A percentile compares a stretch with the other conserved stretches of the same genome.
These are phyloP conservation scores for Pseudogymnoascus sp. DNA, from an alignment of 2,329 filamentous ascomycete species.

Conservation along the genomic window DNA sequence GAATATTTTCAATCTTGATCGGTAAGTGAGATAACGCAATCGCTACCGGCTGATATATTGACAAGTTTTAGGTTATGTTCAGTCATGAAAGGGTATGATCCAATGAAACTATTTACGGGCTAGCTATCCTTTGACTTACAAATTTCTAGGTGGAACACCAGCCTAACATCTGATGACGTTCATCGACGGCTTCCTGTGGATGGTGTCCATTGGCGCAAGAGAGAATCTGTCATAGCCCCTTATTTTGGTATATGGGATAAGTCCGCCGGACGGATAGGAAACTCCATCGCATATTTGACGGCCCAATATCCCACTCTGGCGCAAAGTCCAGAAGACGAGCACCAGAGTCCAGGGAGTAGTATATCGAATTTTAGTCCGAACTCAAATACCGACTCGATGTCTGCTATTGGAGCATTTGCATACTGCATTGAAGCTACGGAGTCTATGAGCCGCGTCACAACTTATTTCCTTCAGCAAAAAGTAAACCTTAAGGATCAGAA, in stretches of 20 bases:
- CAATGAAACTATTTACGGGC: not conserved
- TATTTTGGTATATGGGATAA: slow-evolving; percentile 41
- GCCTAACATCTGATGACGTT: slow-evolving; percentile 32
- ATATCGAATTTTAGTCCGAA: slow-evolving; percentile 16
- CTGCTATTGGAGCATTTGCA: slow-evolving; percentile 38
- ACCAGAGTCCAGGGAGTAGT: slow-evolving; percentile 13
- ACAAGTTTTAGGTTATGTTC: slow-evolving; percentile 13
- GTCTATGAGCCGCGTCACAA: slow-evolving; percentile 37
- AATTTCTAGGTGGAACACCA: slow-evolving; percentile 31
- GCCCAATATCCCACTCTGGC: slow-evolving; percentile 18
- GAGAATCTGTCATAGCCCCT: slow-evolving; percentile 34
- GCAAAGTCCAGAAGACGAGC: slow-evolving; percentile 10
- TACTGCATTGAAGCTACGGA: slow-evolving; percentile 42
- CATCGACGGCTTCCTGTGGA: slow-evolving; percentile 34
- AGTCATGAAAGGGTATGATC: slow-evolving; percentile 12
- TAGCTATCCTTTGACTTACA: not conserved
- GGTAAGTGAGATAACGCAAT: not conserved
- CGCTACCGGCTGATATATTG: not conserved
- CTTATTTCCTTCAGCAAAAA: slow-evolving; percentile 38
- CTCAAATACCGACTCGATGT: slow-evolving; percentile 30
- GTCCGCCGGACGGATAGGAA: slow-evolving; percentile 33
- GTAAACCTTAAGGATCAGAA: slow-evolving; percentile 34
- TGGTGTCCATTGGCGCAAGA: slow-evolving; percentile 35
- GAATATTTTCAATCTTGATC: slow-evolving; percentile 35
- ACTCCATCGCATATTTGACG: slow-evolving; percentile 34